These are phyloP conservation scores for Daldinia concentrica DNA, from an alignment of 495 filamentous ascomycete genomes.

Conservation along the genomic window DNA sequence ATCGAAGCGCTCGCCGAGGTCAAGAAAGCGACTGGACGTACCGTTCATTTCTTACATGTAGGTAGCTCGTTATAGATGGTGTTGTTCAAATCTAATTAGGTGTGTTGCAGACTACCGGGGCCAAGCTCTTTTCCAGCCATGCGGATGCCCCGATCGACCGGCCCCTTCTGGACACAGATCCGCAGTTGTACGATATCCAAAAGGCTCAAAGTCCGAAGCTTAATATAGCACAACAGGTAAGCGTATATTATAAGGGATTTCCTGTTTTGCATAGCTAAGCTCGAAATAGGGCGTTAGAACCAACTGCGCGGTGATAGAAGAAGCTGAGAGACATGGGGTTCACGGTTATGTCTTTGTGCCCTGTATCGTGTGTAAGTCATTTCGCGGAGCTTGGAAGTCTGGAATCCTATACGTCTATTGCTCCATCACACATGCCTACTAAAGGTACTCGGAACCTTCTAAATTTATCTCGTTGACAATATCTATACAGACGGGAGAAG, in stretches of 20 bases:
- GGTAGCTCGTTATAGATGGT: background rate
- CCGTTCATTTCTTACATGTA: slow-evolving; percentile 58
- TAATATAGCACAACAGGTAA: background rate
- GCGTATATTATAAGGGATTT: background rate
- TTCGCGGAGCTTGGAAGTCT: background rate
- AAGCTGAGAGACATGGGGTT: slow-evolving; percentile 50
- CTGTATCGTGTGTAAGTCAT: slow-evolving; percentile 54
- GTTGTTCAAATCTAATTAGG: background rate
- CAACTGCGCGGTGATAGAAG: slow-evolving; percentile 53
- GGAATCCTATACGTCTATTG: too few relatives aligned
- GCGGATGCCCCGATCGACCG: slow-evolving; percentile 46
- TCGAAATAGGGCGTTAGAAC: slow-evolving; percentile 42
- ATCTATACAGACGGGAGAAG: slow-evolving; percentile 50
- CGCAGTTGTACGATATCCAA: slow-evolving; percentile 54
- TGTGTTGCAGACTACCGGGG: slow-evolving; percentile 41
- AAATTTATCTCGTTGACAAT: background rate
- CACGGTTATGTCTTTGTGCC: slow-evolving; percentile 59
- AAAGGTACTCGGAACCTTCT: background rate
- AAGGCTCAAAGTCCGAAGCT: slow-evolving; percentile 36
- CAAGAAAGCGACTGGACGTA: slow-evolving; percentile 48
- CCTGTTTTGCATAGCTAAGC: slow-evolving; percentile 9
- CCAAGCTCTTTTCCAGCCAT: slow-evolving; percentile 46
- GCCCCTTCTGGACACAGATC: slow-evolving; percentile 55
- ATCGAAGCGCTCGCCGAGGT: slow-evolving; percentile 56
- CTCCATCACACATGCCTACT: background rate